Evolutionary conservation across 768 basidiomycete genomes (phyloP).

Genomic region (Cytidiella melzeri): DNA sequence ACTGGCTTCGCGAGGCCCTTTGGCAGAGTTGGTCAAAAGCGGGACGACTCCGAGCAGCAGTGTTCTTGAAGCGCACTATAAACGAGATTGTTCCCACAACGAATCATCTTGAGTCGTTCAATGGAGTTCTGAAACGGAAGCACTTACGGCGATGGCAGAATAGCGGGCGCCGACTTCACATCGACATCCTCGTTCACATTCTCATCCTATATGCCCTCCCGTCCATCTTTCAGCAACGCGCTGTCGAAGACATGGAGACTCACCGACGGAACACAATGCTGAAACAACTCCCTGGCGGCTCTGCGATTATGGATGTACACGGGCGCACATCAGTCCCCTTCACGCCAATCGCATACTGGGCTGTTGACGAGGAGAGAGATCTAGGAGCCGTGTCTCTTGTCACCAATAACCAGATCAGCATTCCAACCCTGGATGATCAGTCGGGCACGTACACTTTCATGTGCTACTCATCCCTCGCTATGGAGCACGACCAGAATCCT

Average conservation of each 20-base stretch:
- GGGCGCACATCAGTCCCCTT: not conserved
- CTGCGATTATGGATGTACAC: no score
- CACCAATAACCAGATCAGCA: no score
- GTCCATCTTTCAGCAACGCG: not conserved
- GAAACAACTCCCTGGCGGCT: not conserved
- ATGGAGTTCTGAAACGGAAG: conserved; percentile 27
- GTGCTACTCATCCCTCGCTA: not conserved
- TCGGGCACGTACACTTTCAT: not conserved
- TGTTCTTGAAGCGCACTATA: no score
- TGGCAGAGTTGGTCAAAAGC: no score
- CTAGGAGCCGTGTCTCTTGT: not conserved
- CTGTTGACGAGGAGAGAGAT: no score
- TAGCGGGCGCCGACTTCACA: conserved; percentile 23
- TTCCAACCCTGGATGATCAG: not conserved
- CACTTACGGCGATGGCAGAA: conserved; percentile 23
- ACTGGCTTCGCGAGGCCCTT: conserved; percentile 22
- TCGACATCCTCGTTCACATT: conserved; percentile 20
- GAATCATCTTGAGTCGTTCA: no score
- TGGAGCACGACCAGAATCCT: no score
- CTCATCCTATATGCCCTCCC: conserved; percentile 17
- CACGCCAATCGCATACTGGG: conserved; percentile 1
- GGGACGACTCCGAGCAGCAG: no score
- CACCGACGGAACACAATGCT: conserved; percentile 7
- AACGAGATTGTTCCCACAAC: no score
- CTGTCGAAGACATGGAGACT: not conserved